Evolutionary conservation across 2,329 filamentous ascomycete species (phyloP), one percentile per base, ranked within the genome.

Genomic region (Karstenula rhodostoma): DNA sequence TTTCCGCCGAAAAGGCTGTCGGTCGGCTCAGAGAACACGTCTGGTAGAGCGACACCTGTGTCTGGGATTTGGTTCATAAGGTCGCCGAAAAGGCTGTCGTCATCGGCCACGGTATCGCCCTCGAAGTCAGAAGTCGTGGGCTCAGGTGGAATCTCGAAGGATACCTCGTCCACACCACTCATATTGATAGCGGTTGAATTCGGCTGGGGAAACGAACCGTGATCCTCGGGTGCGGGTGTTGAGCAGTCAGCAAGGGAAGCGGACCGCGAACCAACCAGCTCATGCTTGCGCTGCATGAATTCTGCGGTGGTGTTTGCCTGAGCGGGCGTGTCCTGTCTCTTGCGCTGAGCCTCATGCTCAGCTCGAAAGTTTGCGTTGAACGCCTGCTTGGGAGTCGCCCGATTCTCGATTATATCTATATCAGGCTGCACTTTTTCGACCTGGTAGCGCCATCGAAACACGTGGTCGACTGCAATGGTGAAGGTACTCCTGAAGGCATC

Each of bases 201-300:
- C 22, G 2, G 17, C 17, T 12, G 17, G 17, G 10, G n/a, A 15
- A 17, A n/a, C 22, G 17, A 7, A 19, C 3, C 1, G 15, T 15
- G n/a, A 27, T 10, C 22, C 3, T 42, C 22, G 15, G 35, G 35
- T 3, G 19, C 13, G 10, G 33, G 22, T 1, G 49, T 52, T 23
- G 49, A 23, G 22, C 42, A 42, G 2, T n/a, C 17, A 10, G 6
- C 12, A 9, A 42, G n/a, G 8, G 49, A 42, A n/a, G 22, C 49
- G 10, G 33, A 15, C 23, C 12, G 49, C 17, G 33, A 17, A 5
- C 1, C 22, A 22, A 13, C 35, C 9, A 27, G 35, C 33, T 52
- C 49, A n/a, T 43, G 50, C 10, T 53, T 53, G 50, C 29, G 32
- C 15, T 42, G 22, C 50, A 53, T 53, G 8, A 53, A 1, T 4